Base-by-base conservation (phyloP, 2,329 filamentous ascomycete species). In the Fusarium coicis region DNA sequence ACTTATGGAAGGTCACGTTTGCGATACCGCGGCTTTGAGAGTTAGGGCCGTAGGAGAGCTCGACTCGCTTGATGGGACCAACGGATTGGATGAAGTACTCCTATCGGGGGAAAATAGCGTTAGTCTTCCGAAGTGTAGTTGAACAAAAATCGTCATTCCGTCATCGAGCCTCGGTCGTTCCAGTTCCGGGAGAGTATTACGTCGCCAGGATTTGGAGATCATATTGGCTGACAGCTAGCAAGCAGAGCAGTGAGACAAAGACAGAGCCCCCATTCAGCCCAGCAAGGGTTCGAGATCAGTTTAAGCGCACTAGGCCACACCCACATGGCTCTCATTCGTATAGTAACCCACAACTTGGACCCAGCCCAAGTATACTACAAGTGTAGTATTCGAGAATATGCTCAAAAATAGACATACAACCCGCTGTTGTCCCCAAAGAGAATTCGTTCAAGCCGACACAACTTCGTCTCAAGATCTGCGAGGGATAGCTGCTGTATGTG, bases 71-170 rank as follows among this genome's bases (percentile, higher is more conserved):
- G 84, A 98, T 93, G 73, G 93, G 90, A 77, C 95, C 96, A 82
- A 97, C 91, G 78, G 93, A 93, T 81, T 94, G 92, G 80, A 88
- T 85, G 84, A 99, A 98, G 85, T 98, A 99, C 86, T 99, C 96
- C 96, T 99, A 94, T 85, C 84, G 84, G 83, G 84, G 83, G 83
- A 68, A 87, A 86, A 84, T 80, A 82, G 86, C 84, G 91, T 94
- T 90, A 94, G 93, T 93, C 80, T 87, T 84, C 82, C 83, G 77
- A 76, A 79, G 76, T 71, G 69, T 64, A 62, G 71, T 75, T 75
- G 73, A 68, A 68, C 57, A 71, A 61, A 73, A 74, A 73, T 69
- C 75, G 74, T 76, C 75, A 79, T 74, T 80, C 74, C 76, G 75
- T 75, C 74, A 74, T 75, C 77, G 77, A 78, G 75, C 70, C 75